A percentile compares a stretch with the other conserved stretches of the same genome.
Conservation (phyloP, 2,329 filamentous ascomycete genomes). For the Neofusicoccum laricinum region DNA sequence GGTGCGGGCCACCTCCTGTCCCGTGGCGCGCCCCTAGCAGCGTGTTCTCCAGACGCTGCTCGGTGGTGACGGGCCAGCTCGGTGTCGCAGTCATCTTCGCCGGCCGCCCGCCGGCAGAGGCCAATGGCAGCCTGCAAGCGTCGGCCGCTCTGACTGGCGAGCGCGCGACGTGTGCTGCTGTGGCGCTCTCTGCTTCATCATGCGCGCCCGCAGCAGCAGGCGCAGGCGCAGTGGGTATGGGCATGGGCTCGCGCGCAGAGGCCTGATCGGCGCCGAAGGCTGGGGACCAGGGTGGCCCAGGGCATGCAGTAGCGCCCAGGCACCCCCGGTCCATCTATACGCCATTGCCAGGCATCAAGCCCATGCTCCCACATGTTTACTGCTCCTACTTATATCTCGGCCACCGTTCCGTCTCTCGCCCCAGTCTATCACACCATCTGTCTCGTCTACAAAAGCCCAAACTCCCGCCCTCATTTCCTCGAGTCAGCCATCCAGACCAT, state of each 20-base stretch:
- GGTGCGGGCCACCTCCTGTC: not conserved
- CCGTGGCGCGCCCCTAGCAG: not conserved
- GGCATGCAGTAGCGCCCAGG: not conserved
- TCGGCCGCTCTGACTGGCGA: not conserved
- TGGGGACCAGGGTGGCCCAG: not conserved
- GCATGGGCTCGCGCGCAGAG: not conserved
- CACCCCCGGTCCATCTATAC: not conserved
- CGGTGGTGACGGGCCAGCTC: not conserved
- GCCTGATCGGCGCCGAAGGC: slow-evolving; percentile 6
- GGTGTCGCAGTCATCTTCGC: slow-evolving; percentile 11
- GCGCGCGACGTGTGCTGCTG: not conserved
- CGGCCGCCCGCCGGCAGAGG: not conserved
- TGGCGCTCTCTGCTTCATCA: slow-evolving; percentile 1
- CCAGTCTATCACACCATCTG: slow-evolving; percentile 1
- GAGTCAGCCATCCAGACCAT: not conserved
- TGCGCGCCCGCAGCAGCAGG: not conserved
- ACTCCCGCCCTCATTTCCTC: slow-evolving; percentile 1
- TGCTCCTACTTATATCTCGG: slow-evolving; percentile 6
- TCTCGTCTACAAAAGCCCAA: not conserved
- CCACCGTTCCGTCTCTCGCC: not conserved
- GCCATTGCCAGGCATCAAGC: slow-evolving; percentile 10
- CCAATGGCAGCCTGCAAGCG: not conserved
- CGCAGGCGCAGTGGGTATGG: not conserved
- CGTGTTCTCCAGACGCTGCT: not conserved
- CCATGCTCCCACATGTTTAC: slow-evolving; percentile 1